Evolutionary conservation across 371 early-diverging fungal species (phyloP).

Genomic region (Saksenaea vasiformis): DNA sequence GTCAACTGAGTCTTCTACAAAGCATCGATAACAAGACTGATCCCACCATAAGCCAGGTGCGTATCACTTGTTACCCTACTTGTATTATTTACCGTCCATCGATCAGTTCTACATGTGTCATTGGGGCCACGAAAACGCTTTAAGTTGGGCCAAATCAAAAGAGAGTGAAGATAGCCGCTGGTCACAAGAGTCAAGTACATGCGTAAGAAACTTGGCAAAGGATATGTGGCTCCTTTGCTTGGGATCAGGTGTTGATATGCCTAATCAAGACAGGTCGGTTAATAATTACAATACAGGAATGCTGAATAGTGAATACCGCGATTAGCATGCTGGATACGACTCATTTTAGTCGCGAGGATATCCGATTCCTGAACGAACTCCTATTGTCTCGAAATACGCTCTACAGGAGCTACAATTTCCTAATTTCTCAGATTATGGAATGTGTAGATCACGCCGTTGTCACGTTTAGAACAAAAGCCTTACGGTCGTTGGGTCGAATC

Average conservation of each 20-base stretch:
- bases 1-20: conserved; percentile 28
- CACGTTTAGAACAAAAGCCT: conserved; percentile 70
- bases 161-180: not conserved
- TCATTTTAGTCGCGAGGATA: conserved; percentile 29
- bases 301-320: not conserved
- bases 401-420: conserved; percentile 66
- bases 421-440: conserved; percentile 64
- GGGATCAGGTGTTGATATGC: not conserved
- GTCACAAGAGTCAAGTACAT: not conserved
- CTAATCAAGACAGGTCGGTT: not conserved
- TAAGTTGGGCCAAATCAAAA: not conserved
- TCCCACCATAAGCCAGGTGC: conserved; percentile 10
- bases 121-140: conserved; percentile 16
- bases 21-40: not conserved
- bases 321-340: conserved; percentile 22
- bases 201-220: not conserved
- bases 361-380: conserved; percentile 40
- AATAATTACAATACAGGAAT: not conserved
- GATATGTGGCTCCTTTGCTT: conserved; percentile 5
- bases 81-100: not conserved
- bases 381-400: conserved; percentile 62
- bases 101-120: conserved; percentile 27
- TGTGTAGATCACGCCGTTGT: conserved; percentile 71
- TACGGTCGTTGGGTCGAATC: conserved; percentile 76
- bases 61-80: not conserved